These are phyloP conservation scores for Crithidia sp. DNA, from an alignment of 208 protist genomes.

Conservation along the genomic window DNA sequence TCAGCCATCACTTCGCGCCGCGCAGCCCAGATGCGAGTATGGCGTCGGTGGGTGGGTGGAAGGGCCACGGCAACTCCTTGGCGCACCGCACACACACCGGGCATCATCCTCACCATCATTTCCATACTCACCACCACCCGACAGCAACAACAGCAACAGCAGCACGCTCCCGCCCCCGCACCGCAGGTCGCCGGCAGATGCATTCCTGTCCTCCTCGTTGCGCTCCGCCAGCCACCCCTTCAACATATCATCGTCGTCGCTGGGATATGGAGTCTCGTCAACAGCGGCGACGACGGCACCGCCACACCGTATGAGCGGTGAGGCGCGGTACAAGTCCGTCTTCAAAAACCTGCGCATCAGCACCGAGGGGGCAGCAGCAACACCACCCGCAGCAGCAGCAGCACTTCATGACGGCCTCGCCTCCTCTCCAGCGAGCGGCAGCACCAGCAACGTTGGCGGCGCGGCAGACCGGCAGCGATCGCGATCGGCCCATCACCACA, in stretches of 20 bases:
- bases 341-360: constrained; percentile 21
- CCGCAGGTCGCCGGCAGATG: neutral
- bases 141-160: neutral
- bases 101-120: neutral
- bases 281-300: too few species aligned
- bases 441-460: neutral
- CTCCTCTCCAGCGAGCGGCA: neutral
- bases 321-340: constrained; percentile 22
- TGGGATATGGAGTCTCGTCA: too few species aligned
- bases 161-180: neutral
- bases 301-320: neutral
- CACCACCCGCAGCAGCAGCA: neutral
- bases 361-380: neutral
- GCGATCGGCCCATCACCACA: neutral
- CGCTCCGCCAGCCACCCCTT: neutral
- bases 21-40: neutral
- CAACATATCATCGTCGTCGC: too few species aligned
- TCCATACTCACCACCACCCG: too few species aligned
- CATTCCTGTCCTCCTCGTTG: neutral
- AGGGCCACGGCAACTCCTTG: constrained; percentile 2
- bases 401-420: neutral
- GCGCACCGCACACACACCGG: neutral
- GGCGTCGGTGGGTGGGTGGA: neutral
- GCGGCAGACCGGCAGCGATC: neutral
- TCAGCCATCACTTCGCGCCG: constrained; percentile 3